Evolutionary conservation across 768 basidiomycete species (phyloP), one percentile per base, ranked within the genome.

Genomic region (Porphyrellus cyaneotinctus): DNA sequence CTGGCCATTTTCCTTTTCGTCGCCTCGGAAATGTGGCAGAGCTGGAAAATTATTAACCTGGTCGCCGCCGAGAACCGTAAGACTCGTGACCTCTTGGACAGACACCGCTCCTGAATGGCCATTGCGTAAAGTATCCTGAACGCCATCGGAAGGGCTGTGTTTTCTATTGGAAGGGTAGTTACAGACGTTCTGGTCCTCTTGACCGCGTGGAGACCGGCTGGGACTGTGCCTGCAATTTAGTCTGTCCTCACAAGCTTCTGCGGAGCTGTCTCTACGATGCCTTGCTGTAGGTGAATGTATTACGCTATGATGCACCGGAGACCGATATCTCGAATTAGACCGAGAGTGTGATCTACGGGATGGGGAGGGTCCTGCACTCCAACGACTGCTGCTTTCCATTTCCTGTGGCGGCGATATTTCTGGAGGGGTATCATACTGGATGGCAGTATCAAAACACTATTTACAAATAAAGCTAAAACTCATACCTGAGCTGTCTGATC

Each of bases 401-500:
- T 56, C 56, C 6, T 49, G 62, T 10, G 72, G 72, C 14, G 76
- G 76, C 8, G 74, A 67, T 18, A 77, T 50, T 48, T 74, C 72
- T 22, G 69, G 56, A 10, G 83, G 77, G 2, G 62, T 61, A 59
- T 88, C 85, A 61, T 89, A 89, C 85, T 89, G 60, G 23, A 47
- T 15, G 28, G 14, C 17, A 41, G 24, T 26, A 43, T 58, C 28
- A 61, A 52, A 48, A 58, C 50, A 51, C 35, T 38, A 26, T 32
- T 14, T 22, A n/a, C 36, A 20, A 4, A n/a, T 10, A 3, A 18
- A 30, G 36, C 23, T 4, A 46, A 22, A 51, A 28, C 57, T 60
- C 44, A n/a, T 59, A 89, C 93, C 81, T 97, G 93, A 14, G 83
- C 89, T 6, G 82, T 77, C 14, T 76, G 76, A 66, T 97, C 94